phyloP scores from a whole-genome alignment of 257 asterid species.

The Scutellaria barbata region DNA sequence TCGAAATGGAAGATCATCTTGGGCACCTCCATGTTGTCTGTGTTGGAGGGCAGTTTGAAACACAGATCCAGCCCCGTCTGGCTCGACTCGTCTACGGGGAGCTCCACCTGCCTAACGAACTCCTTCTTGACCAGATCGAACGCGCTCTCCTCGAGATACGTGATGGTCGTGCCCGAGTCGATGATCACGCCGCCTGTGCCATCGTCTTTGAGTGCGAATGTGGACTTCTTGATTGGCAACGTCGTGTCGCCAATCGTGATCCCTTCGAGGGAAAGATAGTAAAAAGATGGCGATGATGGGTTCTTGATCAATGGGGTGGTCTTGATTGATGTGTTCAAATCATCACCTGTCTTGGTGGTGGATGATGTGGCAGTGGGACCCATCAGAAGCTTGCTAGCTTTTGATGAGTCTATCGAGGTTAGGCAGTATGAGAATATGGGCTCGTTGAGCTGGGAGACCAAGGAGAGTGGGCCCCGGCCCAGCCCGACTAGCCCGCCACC shows the following conservation, averaged over 20 bases:
- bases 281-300: constrained; percentile 74
- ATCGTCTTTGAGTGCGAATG: constrained; percentile 56
- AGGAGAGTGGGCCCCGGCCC: constrained; percentile 80
- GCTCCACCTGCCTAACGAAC: constrained; percentile 51
- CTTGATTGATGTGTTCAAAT: neutral
- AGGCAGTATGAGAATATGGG: constrained; percentile 79
- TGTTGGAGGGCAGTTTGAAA: constrained; percentile 55
- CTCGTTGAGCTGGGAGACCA: constrained; percentile 78
- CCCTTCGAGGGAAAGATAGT: constrained; percentile 74
- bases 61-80: constrained; percentile 73
- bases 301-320: constrained; percentile 63
- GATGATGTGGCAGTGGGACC: constrained; percentile 50
- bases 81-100: constrained; percentile 53
- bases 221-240: constrained; percentile 51
- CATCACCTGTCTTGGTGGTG: neutral
- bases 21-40: constrained; percentile 57
- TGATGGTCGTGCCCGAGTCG: constrained; percentile 89
- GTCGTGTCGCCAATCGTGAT: constrained; percentile 72
- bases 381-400: constrained; percentile 60
- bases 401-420: constrained; percentile 63
- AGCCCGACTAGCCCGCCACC: constrained; percentile 86
- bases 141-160: constrained; percentile 59
- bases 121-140: constrained; percentile 59
- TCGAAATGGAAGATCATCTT: constrained; percentile 61
- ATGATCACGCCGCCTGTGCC: constrained; percentile 88